Evolutionary conservation across 768 basidiomycete species (phyloP), one percentile per base, ranked within the genome.

Genomic region (Filobasidium wieringae): DNA sequence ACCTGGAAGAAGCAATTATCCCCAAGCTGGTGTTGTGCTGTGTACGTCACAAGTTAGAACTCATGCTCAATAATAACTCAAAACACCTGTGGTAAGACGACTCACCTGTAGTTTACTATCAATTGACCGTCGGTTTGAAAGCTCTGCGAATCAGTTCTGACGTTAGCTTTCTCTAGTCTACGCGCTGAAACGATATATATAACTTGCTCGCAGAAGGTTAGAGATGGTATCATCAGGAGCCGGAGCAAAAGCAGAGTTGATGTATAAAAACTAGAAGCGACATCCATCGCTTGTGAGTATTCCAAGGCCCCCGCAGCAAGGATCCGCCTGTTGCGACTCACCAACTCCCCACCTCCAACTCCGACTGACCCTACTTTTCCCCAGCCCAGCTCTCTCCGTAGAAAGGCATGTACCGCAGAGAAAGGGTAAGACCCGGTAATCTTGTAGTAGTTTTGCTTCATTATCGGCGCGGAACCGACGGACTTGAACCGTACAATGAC

Each of bases 391-490:
- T 96, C 90, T 68, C 83, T 88, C 63, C 92, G 76, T 74, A 97
- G 70, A 72, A 97, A 95, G 68, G 88, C 84, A 39, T 93, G 90
- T 55, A 97, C 92, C 7, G 89, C 87, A 72, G 95, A 90, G 67
- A 96, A 99, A 54, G 86, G 80, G 72, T 95, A 91, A 37, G 86
- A 84, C 12, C 91, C 87, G 0, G 91, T 90, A 68, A 96, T 92
- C 79, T 92, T 93, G 82, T 90, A 96, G 66, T 92, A 87, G 77
- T 93, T 96, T 76, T 93, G 88, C 76, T 87, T 92, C 92, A 99
- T 95, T 67, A 99, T 91, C 0, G 93, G 93, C 0, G 92, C 93
- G 66, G 93, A 92, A 45, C 93, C 93, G 9, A 95, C 87, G 1
- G 93, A 91, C 72, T 92, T 92, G 81, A 99, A 99, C 41, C 91